phyloP scores from a whole-genome alignment of 441 rosid species.

The Gossypium schwendimanii region DNA sequence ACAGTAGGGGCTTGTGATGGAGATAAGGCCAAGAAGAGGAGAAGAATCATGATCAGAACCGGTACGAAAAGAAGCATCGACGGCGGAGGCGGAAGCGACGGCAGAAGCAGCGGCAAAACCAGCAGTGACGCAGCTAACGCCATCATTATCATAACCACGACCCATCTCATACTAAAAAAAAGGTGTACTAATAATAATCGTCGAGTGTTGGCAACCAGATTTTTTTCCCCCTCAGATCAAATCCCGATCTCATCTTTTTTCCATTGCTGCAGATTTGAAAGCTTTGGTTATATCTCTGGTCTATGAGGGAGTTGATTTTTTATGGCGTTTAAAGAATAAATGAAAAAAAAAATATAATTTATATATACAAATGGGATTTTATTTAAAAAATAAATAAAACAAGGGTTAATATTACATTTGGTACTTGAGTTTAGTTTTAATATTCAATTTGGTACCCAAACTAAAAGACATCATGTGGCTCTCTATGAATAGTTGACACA shows the following conservation, averaged over 20 bases:
- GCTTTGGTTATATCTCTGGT: not conserved
- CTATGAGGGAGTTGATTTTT: not conserved
- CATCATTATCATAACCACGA: slow-evolving; percentile 11
- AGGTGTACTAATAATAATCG: no score
- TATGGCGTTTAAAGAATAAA: not conserved
- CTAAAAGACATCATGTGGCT: no score
- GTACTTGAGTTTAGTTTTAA: no score
- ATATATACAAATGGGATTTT: no score
- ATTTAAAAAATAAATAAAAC: no score
- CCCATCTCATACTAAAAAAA: not conserved
- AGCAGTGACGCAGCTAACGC: slow-evolving; percentile 23
- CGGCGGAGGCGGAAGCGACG: slow-evolving; percentile 40
- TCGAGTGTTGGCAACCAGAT: not conserved
- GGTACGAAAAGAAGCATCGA: slow-evolving; percentile 31
- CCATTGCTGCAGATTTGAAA: not conserved
- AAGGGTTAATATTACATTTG: no score
- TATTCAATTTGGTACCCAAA: no score
- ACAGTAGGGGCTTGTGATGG: slow-evolving; percentile 12
- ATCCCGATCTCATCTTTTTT: not conserved
- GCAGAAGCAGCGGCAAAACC: slow-evolving; percentile 35
- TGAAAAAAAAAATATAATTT: no score
- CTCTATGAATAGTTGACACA: no score
- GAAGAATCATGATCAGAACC: slow-evolving; percentile 29
- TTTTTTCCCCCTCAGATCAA: not conserved
- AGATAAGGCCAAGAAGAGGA: slow-evolving; percentile 31